phyloP scores from a whole-genome alignment of 257 asterid species.

The Forsythia suspensa region DNA sequence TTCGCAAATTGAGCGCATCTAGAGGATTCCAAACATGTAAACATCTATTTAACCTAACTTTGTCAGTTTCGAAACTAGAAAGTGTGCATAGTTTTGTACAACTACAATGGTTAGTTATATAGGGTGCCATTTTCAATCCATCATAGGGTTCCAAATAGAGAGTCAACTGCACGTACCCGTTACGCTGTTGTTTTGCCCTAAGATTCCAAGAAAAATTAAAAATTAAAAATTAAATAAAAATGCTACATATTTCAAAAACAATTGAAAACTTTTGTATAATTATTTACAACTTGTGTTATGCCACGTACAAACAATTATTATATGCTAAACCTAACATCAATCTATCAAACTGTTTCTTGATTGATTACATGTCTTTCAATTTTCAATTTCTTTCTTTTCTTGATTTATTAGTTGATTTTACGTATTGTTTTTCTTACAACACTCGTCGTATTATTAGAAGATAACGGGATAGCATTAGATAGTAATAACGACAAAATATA shows the following conservation, averaged over 20 bases:
- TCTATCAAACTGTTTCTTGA: conserved; percentile 26
- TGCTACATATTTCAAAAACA: not conserved
- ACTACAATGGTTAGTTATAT: not conserved
- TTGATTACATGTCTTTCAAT: not conserved
- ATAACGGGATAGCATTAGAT: too few species aligned
- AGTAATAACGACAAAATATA: too few species aligned
- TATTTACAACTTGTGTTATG: conserved; percentile 13
- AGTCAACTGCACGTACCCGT: conserved; percentile 45
- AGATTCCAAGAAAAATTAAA: conserved; percentile 32
- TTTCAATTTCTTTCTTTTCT: not conserved
- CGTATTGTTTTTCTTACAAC: too few species aligned
- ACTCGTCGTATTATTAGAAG: too few species aligned
- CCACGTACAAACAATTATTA: conserved; percentile 36
- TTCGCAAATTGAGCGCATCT: too few species aligned
- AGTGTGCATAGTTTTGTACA: not conserved
- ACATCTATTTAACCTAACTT: not conserved
- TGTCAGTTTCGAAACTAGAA: not conserved
- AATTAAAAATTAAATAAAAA: not conserved
- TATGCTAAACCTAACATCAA: conserved; percentile 21
- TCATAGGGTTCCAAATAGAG: not conserved
- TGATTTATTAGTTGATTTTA: too few species aligned
- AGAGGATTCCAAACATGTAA: not conserved
- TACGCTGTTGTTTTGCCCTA: conserved; percentile 34
- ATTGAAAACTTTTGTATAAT: not conserved
- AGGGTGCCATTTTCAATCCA: not conserved